Percentiles rank a stretch among this genome's conserved stretches.
Evolutionary conservation across 768 basidiomycete genomes (phyloP).

Genomic region (Boletellus emodensis): DNA sequence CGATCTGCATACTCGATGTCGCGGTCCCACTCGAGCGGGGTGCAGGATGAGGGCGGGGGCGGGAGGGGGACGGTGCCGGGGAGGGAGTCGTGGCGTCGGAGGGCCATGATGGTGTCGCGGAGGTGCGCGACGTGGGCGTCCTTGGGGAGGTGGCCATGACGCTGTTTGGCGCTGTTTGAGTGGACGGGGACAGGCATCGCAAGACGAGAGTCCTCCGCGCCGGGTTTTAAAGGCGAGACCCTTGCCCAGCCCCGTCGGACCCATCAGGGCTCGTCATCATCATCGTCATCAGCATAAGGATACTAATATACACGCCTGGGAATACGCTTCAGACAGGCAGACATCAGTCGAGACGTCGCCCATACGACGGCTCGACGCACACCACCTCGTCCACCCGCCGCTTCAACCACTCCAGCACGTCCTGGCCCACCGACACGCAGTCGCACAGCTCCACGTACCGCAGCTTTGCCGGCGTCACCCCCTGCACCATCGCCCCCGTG

Average conservation of each 20-base stretch:
- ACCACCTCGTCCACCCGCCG: conserved; percentile 57
- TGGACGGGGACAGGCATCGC: neutral
- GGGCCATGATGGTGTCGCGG: conserved; percentile 11
- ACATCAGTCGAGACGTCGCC: conserved; percentile 25
- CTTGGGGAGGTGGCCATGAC: neutral
- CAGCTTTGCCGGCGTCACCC: conserved; percentile 51
- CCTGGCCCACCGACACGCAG: conserved; percentile 60
- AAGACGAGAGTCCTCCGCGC: too few relatives aligned
- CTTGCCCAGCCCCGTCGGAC: too few relatives aligned
- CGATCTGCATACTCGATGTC: conserved; percentile 68
- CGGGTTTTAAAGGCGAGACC: neutral
- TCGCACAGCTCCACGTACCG: conserved; percentile 61
- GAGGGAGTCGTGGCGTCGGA: neutral
- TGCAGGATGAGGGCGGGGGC: conserved; percentile 2
- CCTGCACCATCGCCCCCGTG: conserved; percentile 35
- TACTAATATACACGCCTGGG: neutral
- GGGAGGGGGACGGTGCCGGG: conserved; percentile 25
- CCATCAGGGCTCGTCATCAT: too few relatives aligned
- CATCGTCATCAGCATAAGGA: too few relatives aligned
- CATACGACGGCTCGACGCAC: conserved; percentile 57
- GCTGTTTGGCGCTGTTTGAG: neutral
- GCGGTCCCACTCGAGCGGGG: conserved; percentile 62
- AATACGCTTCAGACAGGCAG: too few relatives aligned
- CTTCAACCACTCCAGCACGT: conserved; percentile 67
- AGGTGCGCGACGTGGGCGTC: conserved; percentile 4